Percentiles rank a stretch among this genome's conserved stretches.
These are phyloP conservation scores for Leucosporidium scottii DNA, from an alignment of 768 basidiomycete species.

Conservation along the genomic window DNA sequence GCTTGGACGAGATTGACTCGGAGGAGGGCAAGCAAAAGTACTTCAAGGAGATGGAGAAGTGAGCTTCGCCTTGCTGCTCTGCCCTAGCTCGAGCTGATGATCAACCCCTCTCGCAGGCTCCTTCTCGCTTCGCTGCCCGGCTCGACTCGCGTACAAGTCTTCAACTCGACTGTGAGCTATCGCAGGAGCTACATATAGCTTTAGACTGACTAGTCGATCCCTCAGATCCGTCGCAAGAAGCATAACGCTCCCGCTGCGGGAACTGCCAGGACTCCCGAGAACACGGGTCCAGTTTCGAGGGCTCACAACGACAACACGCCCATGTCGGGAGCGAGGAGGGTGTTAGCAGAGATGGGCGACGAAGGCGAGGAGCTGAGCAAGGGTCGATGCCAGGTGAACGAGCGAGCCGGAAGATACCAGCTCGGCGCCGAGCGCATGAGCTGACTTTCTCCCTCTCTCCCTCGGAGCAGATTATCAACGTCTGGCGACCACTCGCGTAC, in stretches of 20 bases:
- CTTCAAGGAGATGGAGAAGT: conserved; percentile 6
- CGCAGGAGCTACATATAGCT: background rate
- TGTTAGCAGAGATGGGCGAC: conserved; percentile 49
- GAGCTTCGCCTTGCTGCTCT: background rate
- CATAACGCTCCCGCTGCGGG: conserved; percentile 3
- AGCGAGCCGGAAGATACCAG: no score
- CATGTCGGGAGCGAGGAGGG: conserved; percentile 46
- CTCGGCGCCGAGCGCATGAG: background rate
- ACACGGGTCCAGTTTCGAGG: conserved; percentile 35
- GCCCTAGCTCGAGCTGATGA: background rate
- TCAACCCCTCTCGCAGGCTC: background rate
- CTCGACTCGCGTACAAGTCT: conserved; percentile 1
- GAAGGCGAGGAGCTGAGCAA: conserved; percentile 46
- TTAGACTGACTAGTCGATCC: no score
- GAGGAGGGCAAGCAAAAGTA: conserved; percentile 4
- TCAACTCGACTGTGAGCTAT: background rate
- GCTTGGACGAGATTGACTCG: background rate
- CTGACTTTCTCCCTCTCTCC: background rate
- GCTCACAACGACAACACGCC: conserved; percentile 53
- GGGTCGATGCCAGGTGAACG: conserved; percentile 43
- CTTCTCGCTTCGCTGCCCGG: conserved; percentile 4
- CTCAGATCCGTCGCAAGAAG: conserved; percentile 7
- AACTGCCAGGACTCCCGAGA: conserved; percentile 7
- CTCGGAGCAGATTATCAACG: conserved; percentile 50
- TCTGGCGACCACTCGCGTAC: conserved; percentile 53